Conservation (phyloP, 225 moss, liverwort and hornwort species). For the Marchantia paleacea region DNA sequence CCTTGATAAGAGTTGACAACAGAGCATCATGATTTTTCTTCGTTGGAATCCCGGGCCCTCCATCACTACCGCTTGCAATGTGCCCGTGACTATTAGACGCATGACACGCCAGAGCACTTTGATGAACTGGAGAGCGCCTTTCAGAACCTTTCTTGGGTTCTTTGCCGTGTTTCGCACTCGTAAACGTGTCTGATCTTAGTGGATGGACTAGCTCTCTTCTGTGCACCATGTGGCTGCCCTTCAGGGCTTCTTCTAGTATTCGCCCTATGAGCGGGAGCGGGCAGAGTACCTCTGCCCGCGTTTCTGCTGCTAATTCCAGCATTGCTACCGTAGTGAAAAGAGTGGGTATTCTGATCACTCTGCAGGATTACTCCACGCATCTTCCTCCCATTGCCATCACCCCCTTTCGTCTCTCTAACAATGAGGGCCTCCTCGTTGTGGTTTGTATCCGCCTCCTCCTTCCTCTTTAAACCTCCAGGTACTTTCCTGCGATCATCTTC, state of each 20-base stretch:
- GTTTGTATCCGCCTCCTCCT: conserved; percentile 45
- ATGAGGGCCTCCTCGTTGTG: conserved; percentile 49
- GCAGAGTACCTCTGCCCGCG: conserved; percentile 1
- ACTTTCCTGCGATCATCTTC: conserved; percentile 48
- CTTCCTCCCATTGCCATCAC: conserved; percentile 16
- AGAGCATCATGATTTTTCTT: conserved; percentile 58
- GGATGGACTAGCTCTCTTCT: conserved; percentile 4
- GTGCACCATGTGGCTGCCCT: conserved; percentile 17
- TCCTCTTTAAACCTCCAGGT: conserved; percentile 46
- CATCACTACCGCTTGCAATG: conserved; percentile 35
- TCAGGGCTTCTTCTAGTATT: conserved; percentile 38
- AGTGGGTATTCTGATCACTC: conserved; percentile 41
- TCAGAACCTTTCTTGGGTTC: conserved; percentile 26
- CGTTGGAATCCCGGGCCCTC: conserved; percentile 50
- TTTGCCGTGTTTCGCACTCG: conserved; percentile 25
- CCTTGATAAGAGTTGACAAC: conserved; percentile 40
- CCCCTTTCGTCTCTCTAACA: conserved; percentile 54
- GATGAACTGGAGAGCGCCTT: conserved; percentile 35
- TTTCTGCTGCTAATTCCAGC: conserved; percentile 13
- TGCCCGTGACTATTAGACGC: conserved; percentile 33
- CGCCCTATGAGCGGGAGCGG: conserved; percentile 24
- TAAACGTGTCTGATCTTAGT: conserved; percentile 24
- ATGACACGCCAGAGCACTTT: conserved; percentile 37
- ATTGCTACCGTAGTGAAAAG: conserved; percentile 50
- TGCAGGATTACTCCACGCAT: background rate